phyloP scores from a whole-genome alignment of 306 rosid species.

The Aeschynomene evenia region DNA sequence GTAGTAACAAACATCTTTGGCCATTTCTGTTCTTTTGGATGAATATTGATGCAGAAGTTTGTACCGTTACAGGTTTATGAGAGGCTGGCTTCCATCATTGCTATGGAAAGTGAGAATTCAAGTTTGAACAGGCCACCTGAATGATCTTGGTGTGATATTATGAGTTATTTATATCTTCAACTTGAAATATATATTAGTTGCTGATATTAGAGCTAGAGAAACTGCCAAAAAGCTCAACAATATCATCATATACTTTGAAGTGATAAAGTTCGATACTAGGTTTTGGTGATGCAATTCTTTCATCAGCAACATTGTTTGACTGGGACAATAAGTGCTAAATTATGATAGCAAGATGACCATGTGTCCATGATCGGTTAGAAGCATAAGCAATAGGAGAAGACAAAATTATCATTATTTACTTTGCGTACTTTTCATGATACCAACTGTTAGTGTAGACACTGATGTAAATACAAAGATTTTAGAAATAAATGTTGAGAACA shows the following conservation, averaged over 20 bases:
- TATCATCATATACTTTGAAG: not conserved
- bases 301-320: constrained; percentile 31
- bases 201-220: constrained; percentile 16
- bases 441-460: not conserved
- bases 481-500: not conserved
- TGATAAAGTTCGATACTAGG: not conserved
- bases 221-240: constrained; percentile 2
- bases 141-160: constrained; percentile 29
- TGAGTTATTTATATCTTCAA: not conserved
- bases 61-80: constrained; percentile 55
- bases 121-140: constrained; percentile 50
- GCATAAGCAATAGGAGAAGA: not conserved
- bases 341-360: constrained; percentile 8
- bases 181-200: not conserved
- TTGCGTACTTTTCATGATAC: not conserved
- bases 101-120: constrained; percentile 83
- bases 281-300: constrained; percentile 24
- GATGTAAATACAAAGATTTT: constrained; percentile 11
- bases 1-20: constrained; percentile 35
- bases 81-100: constrained; percentile 73
- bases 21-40: constrained; percentile 5
- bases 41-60: not conserved
- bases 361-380: constrained; percentile 9
- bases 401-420: not conserved
- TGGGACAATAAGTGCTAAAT: constrained; percentile 20